Percentiles rank a stretch among this genome's conserved stretches.
Conservation (phyloP, 306 rosid species). For the Trifolium dubium region DNA sequence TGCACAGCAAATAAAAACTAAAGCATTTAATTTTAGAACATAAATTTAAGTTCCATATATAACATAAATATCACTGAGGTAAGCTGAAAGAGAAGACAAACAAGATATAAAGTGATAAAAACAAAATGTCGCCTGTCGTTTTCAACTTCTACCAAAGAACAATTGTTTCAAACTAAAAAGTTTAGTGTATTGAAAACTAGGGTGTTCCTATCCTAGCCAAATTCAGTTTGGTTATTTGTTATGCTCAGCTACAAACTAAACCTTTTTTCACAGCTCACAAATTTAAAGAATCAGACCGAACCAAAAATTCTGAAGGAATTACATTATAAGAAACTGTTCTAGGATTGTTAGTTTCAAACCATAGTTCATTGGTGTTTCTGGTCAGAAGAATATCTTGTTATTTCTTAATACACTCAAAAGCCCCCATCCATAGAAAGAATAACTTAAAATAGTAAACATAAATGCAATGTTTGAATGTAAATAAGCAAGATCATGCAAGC, state of each 20-base stretch:
- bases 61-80: background rate
- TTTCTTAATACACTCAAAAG: conserved; percentile 26
- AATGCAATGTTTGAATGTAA: conserved; percentile 27
- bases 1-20: conserved; percentile 17
- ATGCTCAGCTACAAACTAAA: conserved; percentile 26
- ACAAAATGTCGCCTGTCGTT: too few relatives aligned
- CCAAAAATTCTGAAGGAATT: conserved; percentile 22
- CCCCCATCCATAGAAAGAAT: conserved; percentile 7
- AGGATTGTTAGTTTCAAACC: conserved; percentile 12
- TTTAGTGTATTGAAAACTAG: conserved; percentile 9
- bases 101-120: background rate
- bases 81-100: conserved; percentile 28
- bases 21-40: conserved; percentile 8
- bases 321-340: conserved; percentile 17
- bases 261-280: conserved; percentile 3
- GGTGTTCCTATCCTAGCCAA: background rate
- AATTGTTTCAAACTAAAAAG: conserved; percentile 2
- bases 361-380: conserved; percentile 27
- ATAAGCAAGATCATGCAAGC: conserved; percentile 10
- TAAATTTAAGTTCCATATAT: conserved; percentile 7
- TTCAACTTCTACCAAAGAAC: conserved; percentile 26
- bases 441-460: conserved; percentile 24
- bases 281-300: conserved; percentile 10
- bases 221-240: conserved; percentile 6
- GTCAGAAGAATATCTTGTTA: conserved; percentile 16